Conservation (phyloP, 2,329 filamentous ascomycete genomes). For the Aspergillus novoparasiticus region DNA sequence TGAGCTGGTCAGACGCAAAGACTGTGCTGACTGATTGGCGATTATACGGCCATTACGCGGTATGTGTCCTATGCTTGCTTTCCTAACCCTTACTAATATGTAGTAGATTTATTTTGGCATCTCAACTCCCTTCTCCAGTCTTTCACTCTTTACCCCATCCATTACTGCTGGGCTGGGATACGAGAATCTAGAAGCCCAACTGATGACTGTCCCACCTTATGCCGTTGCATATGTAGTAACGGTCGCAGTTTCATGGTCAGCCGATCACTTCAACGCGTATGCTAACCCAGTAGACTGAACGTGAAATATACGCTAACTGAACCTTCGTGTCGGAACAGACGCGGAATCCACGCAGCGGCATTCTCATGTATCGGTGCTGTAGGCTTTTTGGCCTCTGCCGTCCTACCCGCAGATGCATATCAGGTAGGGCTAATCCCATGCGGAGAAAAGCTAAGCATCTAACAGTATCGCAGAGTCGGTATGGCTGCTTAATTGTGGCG, state of each 20-base stretch:
- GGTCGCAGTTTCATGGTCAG: not conserved
- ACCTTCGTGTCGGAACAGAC: not conserved
- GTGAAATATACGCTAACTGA: not conserved
- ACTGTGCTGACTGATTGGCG: not conserved
- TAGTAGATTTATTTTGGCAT: not conserved
- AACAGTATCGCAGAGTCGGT: slow-evolving; percentile 45
- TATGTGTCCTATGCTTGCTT: not conserved
- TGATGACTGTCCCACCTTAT: slow-evolving; percentile 6
- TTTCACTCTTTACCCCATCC: not conserved
- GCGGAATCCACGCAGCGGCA: not conserved
- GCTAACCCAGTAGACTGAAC: not conserved
- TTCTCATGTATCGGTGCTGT: not conserved
- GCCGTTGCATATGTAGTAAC: slow-evolving; percentile 1
- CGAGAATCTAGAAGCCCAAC: not conserved
- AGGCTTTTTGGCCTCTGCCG: not conserved
- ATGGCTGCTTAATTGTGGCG: slow-evolving; percentile 70
- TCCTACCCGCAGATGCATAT: not conserved
- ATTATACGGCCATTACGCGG: not conserved
- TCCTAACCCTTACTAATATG: not conserved
- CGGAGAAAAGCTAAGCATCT: too few relatives aligned
- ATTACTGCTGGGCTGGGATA: slow-evolving; percentile 3
- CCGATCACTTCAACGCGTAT: slow-evolving; percentile 4
- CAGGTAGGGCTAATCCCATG: not conserved
- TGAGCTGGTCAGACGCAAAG: not conserved
- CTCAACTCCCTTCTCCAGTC: not conserved